These are phyloP conservation scores for Haplosporangium sp. DNA, from an alignment of 371 early-diverging fungal genomes.

Conservation along the genomic window DNA sequence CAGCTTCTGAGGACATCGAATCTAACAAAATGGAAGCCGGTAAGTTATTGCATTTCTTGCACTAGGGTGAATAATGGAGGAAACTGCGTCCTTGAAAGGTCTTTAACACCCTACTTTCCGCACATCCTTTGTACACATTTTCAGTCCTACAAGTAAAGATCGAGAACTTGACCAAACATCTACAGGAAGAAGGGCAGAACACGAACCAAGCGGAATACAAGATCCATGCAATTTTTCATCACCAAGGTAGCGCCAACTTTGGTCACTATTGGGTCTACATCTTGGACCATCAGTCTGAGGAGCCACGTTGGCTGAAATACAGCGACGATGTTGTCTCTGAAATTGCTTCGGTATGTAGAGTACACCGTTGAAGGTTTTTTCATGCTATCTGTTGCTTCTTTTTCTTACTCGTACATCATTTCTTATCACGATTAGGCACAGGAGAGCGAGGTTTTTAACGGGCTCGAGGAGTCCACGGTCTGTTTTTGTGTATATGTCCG, in stretches of 20 bases:
- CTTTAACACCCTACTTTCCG: not conserved
- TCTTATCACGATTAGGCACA: constrained; percentile 45
- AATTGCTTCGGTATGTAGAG: constrained; percentile 50
- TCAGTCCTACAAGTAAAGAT: constrained; percentile 22
- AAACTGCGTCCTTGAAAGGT: not conserved
- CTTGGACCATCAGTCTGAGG: constrained; percentile 63
- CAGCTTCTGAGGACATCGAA: not conserved
- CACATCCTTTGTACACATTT: not conserved
- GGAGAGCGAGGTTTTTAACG: constrained; percentile 66
- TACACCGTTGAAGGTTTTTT: not conserved
- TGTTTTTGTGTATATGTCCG: constrained; percentile 79
- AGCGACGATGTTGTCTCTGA: constrained; percentile 82
- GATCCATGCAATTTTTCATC: constrained; percentile 50
- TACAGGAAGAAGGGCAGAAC: constrained; percentile 7
- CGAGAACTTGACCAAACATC: constrained; percentile 15
- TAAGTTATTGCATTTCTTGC: not conserved
- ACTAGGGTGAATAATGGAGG: too few relatives aligned
- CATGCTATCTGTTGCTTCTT: not conserved
- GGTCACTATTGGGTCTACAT: constrained; percentile 94
- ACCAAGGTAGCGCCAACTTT: constrained; percentile 71
- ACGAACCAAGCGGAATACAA: constrained; percentile 45
- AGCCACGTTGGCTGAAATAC: constrained; percentile 82
- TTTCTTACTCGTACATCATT: not conserved
- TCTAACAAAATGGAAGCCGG: constrained; percentile 14
- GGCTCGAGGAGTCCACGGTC: constrained; percentile 66